Conservation (phyloP, 2,329 filamentous ascomycete genomes). For the Didymella lethalis region DNA sequence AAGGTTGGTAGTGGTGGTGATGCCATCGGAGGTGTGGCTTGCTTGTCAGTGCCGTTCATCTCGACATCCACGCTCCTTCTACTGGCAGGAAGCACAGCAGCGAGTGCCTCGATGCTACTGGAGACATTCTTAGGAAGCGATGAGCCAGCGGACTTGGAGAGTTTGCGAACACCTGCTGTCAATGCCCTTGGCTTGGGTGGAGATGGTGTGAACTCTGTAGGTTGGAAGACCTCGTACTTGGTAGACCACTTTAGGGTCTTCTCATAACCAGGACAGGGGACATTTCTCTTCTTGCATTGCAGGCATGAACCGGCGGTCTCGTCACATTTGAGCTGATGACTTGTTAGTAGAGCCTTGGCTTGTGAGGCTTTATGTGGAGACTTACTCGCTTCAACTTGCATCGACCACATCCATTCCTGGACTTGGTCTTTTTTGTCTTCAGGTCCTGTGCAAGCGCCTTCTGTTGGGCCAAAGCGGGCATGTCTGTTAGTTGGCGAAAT, state of each 20-base stretch:
- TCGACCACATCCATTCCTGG: constrained; percentile 46
- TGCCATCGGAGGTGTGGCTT: constrained; percentile 29
- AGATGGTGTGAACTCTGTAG: constrained; percentile 36
- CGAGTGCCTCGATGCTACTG: constrained; percentile 47
- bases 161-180: constrained; percentile 19
- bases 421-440: constrained; percentile 48
- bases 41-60: constrained; percentile 23
- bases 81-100: constrained; percentile 45
- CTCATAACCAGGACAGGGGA: constrained; percentile 57
- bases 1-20: constrained; percentile 27
- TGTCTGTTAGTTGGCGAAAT: constrained; percentile 26
- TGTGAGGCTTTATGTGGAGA: constrained; percentile 4
- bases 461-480: constrained; percentile 43
- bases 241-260: constrained; percentile 59
- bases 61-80: constrained; percentile 33
- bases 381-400: constrained; percentile 49
- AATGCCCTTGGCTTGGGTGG: constrained; percentile 26
- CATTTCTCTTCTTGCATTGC: constrained; percentile 54
- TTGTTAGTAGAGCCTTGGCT: constrained; percentile 26
- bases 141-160: constrained; percentile 18
- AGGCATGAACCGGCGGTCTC: constrained; percentile 54
- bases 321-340: constrained; percentile 54
- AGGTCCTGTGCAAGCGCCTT: constrained; percentile 37
- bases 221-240: constrained; percentile 58
- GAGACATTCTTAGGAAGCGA: constrained; percentile 43